These are phyloP conservation scores for Lumnitzera littorea DNA, from an alignment of 345 rosid species.

Conservation along the genomic window DNA sequence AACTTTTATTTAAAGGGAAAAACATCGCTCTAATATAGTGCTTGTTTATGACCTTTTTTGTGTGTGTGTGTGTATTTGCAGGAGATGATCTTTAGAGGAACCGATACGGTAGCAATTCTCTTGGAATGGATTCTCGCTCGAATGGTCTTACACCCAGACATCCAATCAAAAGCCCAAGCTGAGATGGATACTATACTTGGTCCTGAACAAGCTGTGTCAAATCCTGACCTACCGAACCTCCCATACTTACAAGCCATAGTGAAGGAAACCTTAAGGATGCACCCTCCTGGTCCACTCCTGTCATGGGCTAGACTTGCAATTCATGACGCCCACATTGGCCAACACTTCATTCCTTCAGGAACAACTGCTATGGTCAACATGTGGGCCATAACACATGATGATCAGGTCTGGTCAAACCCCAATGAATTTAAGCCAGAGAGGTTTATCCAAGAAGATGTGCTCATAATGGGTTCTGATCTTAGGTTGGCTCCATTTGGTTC, in stretches of 20 bases:
- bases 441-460: conserved; percentile 40
- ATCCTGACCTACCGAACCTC: conserved; percentile 38
- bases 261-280: conserved; percentile 74
- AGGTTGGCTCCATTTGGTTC: conserved; percentile 89
- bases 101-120: conserved; percentile 46
- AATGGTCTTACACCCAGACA: conserved; percentile 41
- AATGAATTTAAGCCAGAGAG: conserved; percentile 58
- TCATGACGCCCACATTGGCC: conserved; percentile 64
- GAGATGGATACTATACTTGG: conserved; percentile 32
- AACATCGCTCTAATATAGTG: too few relatives aligned
- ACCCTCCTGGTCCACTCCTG: conserved; percentile 93
- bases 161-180: conserved; percentile 37
- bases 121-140: conserved; percentile 53
- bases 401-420: conserved; percentile 62
- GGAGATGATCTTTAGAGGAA: conserved; percentile 61
- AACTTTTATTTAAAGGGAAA: too few relatives aligned
- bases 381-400: conserved; percentile 94
- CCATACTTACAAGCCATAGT: conserved; percentile 62
- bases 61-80: background rate
- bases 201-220: conserved; percentile 65
- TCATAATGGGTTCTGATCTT: conserved; percentile 78
- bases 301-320: conserved; percentile 90
- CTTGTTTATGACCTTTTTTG: too few relatives aligned
- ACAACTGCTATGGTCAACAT: conserved; percentile 94
- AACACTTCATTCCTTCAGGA: conserved; percentile 70